Base-by-base conservation (phyloP, 345 rosid genomes). In the Acer saccharum region DNA sequence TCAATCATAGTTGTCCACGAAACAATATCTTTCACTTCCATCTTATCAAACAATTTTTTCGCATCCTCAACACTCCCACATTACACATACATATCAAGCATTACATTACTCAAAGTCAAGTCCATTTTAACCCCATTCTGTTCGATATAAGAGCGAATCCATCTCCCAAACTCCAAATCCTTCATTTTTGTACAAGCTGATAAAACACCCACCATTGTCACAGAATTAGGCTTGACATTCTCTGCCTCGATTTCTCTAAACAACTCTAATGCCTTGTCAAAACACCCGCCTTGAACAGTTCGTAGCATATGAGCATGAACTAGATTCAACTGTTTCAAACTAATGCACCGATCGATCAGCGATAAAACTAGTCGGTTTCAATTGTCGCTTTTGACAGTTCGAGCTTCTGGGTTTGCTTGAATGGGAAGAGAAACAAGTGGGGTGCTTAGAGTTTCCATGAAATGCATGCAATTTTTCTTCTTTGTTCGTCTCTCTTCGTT, bases 1-100 rank as follows among this genome's bases (percentile, higher is more conserved):
- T 88, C 92, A 63, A 90, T 84, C 92, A 92, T 84, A 7, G 90
- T 92, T 27, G 94, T 92, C 93, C 90, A 92, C 0, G 97, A 89
- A 46, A 92, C 86, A 65, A 68, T 78, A 79, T 92, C 93, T 77
- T 84, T 90, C 86, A 86, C 83, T 78, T 83, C 84, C 86, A 89
- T 88, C 35, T 12, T 17, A 77, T 88, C 89, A 55, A 88, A 90
- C 88, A 90, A 80, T 32, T 63, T 69, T 81, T 83, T 83, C 6
- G 93, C 97, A 6, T 89, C 90, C 74, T 83, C 90, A 83, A 92
- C 60, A 70, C 88, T 86, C 78, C 93, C 91, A 77, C 91, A 89
- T 77, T 92, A 90, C 54, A 86, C 83, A 76, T 84, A 90, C 93
- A 92, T 90, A 80, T 92, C 90, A 68, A 92, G 91, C 87, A 89